Evolutionary conservation across 495 filamentous ascomycete species (phyloP).

Genomic region (Podospora pseudoanserina): DNA sequence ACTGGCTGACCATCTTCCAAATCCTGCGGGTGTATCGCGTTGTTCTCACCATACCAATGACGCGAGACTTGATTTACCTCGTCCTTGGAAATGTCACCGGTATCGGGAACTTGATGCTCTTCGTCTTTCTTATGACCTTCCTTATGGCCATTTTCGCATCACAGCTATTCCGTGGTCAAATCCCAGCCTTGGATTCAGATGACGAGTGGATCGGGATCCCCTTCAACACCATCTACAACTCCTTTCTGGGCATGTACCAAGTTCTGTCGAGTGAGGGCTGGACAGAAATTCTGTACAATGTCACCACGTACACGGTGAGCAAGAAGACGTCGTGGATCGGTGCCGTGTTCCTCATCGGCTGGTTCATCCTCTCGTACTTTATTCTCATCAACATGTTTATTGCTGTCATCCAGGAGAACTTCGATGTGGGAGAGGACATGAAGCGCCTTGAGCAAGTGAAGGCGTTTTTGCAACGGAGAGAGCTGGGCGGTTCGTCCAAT

Average conservation of each 20-base stretch:
- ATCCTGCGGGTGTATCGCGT: conserved; percentile 89
- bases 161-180: conserved; percentile 86
- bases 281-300: conserved; percentile 82
- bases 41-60: conserved; percentile 83
- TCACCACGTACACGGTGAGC: conserved; percentile 60
- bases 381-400: conserved; percentile 99
- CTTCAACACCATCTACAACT: conserved; percentile 89
- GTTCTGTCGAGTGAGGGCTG: conserved; percentile 97
- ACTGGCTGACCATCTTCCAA: conserved; percentile 90
- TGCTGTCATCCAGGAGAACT: conserved; percentile 99
- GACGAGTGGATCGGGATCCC: conserved; percentile 61
- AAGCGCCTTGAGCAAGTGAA: conserved; percentile 95
- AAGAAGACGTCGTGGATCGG: conserved; percentile 85
- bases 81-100: conserved; percentile 90
- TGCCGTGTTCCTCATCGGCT: conserved; percentile 85
- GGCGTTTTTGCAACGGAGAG: conserved; percentile 87
- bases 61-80: conserved; percentile 74
- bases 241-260: conserved; percentile 97
- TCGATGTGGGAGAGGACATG: conserved; percentile 98
- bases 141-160: conserved; percentile 89
- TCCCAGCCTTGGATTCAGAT: conserved; percentile 56
- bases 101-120: conserved; percentile 90
- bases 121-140: conserved; percentile 93
- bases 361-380: conserved; percentile 94
- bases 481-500: conserved; percentile 67